Percentiles rank a stretch among this genome's conserved stretches.
Evolutionary conservation across 257 asterid species (phyloP).

Genomic region (Solanum microdontum): DNA sequence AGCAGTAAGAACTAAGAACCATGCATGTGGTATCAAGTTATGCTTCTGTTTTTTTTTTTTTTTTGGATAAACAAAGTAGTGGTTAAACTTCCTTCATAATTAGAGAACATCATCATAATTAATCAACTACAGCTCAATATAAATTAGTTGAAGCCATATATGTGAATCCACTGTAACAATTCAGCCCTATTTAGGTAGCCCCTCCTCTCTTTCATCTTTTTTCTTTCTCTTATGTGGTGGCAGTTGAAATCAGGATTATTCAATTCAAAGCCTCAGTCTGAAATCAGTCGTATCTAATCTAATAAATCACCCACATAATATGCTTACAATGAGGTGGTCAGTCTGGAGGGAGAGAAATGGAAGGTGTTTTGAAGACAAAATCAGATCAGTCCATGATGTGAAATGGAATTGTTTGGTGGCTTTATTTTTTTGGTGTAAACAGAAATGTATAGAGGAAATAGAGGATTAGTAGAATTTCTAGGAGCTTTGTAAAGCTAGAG

Average conservation of each 20-base stretch:
- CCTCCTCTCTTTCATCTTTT: background rate
- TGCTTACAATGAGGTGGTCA: background rate
- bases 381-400: background rate
- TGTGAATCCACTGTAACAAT: background rate
- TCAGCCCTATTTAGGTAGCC: background rate
- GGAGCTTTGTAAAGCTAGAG: background rate
- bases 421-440: background rate
- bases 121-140: background rate
- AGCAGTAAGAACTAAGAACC: background rate
- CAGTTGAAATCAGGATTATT: background rate
- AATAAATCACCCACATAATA: background rate
- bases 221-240: background rate
- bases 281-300: background rate
- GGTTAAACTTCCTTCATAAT: background rate
- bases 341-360: background rate
- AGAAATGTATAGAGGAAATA: background rate
- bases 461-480: background rate
- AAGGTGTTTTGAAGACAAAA: background rate
- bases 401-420: background rate
- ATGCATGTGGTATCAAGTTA: background rate
- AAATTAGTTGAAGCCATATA: background rate
- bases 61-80: background rate
- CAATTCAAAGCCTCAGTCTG: background rate
- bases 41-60: background rate
- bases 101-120: background rate